Evolutionary conservation across 2,329 filamentous ascomycete species (phyloP).

Genomic region (Cytospora leucostoma): DNA sequence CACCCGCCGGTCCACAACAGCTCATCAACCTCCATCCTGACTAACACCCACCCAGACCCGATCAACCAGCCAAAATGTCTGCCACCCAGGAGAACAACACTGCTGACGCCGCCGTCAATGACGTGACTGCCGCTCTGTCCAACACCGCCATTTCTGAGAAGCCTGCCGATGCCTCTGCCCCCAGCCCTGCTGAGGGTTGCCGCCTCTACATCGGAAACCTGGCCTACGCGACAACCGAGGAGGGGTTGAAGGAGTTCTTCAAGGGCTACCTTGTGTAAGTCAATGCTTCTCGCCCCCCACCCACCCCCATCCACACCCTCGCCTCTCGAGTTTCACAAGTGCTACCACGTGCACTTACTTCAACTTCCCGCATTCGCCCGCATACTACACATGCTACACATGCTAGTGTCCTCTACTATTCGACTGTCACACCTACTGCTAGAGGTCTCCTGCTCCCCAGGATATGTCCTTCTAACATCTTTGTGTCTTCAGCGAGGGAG

Average conservation of each 20-base stretch:
- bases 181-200: constrained; percentile 97
- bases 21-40: constrained; percentile 41
- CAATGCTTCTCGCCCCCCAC: neutral
- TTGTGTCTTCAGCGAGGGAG: constrained; percentile 75
- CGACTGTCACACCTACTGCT: neutral
- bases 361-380: neutral
- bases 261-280: constrained; percentile 99
- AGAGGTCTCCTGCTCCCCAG: neutral
- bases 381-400: neutral
- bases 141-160: constrained; percentile 69
- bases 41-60: constrained; percentile 37
- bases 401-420: neutral
- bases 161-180: constrained; percentile 77
- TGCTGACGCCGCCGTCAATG: constrained; percentile 68
- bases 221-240: constrained; percentile 99
- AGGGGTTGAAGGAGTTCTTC: constrained; percentile 99
- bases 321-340: neutral
- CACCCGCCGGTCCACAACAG: constrained; percentile 37
- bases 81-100: constrained; percentile 69
- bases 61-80: constrained; percentile 74
- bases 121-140: constrained; percentile 73
- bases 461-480: constrained; percentile 38
- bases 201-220: constrained; percentile 99
- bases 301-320: neutral
- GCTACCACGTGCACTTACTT: neutral